Conservation (phyloP, 805 yeast species). For the Ogataea populi-albae region DNA sequence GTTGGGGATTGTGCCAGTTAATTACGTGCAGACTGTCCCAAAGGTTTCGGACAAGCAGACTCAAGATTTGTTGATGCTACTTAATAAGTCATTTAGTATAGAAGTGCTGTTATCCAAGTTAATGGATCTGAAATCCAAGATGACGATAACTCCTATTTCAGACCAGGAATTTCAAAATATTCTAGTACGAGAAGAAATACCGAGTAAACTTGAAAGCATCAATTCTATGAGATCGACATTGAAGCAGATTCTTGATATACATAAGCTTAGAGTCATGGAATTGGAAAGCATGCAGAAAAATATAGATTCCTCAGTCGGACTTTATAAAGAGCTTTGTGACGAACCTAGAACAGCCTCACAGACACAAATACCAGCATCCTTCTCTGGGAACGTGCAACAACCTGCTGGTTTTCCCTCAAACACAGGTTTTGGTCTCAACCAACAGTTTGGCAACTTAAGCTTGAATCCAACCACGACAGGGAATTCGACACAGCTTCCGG, state of each 20-base stretch:
- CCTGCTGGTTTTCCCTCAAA: slow-evolving; percentile 11
- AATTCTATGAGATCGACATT: slow-evolving; percentile 72
- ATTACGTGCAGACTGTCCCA: slow-evolving; percentile 79
- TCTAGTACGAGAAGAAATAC: slow-evolving; percentile 61
- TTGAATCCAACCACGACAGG: slow-evolving; percentile 11
- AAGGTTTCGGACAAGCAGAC: slow-evolving; percentile 64
- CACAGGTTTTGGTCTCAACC: slow-evolving; percentile 9
- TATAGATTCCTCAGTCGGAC: slow-evolving; percentile 61
- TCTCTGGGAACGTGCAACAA: no score
- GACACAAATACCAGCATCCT: no score
- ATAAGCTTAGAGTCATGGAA: slow-evolving; percentile 75
- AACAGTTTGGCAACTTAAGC: slow-evolving; percentile 6
- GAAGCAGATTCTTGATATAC: slow-evolving; percentile 72
- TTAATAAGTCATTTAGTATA: slow-evolving; percentile 58
- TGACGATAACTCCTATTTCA: slow-evolving; percentile 36
- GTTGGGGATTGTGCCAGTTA: slow-evolving; percentile 87
- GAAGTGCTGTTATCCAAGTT: slow-evolving; percentile 66
- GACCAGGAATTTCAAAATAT: slow-evolving; percentile 31
- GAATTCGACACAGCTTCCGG: no score
- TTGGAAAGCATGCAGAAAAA: slow-evolving; percentile 67
- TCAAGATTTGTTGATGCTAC: slow-evolving; percentile 42
- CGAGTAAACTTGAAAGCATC: slow-evolving; percentile 66
- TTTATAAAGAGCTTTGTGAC: slow-evolving; percentile 59
- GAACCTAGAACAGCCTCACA: slow-evolving; percentile 10
- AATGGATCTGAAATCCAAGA: slow-evolving; percentile 32